Conservation (phyloP, 192 early-diverging fungal species). For the Umbelopsis ramanniana region DNA sequence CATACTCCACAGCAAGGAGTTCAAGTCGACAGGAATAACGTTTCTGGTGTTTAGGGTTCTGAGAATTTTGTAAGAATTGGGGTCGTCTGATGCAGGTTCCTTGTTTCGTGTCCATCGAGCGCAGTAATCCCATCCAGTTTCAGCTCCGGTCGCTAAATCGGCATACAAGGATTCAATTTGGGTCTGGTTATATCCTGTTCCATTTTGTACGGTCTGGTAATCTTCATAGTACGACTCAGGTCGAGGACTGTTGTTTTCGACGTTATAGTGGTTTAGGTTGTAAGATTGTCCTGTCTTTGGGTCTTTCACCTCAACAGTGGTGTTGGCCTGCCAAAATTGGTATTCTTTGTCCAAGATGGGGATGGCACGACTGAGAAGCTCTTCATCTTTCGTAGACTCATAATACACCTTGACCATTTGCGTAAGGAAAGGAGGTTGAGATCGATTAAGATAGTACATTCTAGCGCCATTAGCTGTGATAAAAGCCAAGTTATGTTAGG, state of each 20-base stretch:
- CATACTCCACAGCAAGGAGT: conserved; percentile 66
- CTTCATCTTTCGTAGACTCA: conserved; percentile 51
- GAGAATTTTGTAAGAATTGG: conserved; percentile 42
- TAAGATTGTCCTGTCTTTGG: conserved; percentile 29
- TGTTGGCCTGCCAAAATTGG: conserved; percentile 60
- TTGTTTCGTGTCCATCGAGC: conserved; percentile 59
- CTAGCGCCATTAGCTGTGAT: conserved; percentile 70
- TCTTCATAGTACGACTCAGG: conserved; percentile 71
- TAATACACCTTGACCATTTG: conserved; percentile 71
- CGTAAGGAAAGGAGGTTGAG: conserved; percentile 70
- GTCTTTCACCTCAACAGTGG: conserved; percentile 44
- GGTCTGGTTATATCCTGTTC: conserved; percentile 36
- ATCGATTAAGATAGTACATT: conserved; percentile 74
- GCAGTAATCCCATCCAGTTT: conserved; percentile 75
- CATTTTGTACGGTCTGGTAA: conserved; percentile 53
- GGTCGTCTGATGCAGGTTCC: conserved; percentile 20
- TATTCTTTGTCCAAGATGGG: conserved; percentile 65
- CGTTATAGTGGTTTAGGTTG: conserved; percentile 57
- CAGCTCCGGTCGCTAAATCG: conserved; percentile 70
- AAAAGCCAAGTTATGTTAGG: background rate
- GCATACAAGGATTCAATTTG: conserved; percentile 51
- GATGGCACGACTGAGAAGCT: conserved; percentile 49
- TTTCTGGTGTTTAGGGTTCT: conserved; percentile 55
- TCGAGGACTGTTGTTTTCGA: conserved; percentile 56
- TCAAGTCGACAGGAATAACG: conserved; percentile 73